These are phyloP conservation scores for Glomus cerebriforme DNA, from an alignment of 192 early-diverging fungal species.

Conservation along the genomic window DNA sequence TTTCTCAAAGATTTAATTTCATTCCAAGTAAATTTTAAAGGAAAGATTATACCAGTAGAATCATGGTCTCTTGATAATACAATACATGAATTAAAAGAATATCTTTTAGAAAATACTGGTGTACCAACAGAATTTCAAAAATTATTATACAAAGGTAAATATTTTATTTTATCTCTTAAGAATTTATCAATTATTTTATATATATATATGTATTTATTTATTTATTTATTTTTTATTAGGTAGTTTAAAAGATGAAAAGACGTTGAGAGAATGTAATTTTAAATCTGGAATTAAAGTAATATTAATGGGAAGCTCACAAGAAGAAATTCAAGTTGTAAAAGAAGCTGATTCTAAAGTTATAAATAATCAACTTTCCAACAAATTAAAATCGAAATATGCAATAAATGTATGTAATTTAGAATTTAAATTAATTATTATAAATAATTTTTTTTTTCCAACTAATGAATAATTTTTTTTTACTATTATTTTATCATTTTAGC, in stretches of 20 bases:
- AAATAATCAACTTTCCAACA: slow-evolving; percentile 23
- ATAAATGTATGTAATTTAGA: slow-evolving; percentile 11
- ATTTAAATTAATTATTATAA: no score
- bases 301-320: slow-evolving; percentile 53
- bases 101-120: slow-evolving; percentile 37
- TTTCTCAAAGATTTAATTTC: slow-evolving; percentile 12
- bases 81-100: slow-evolving; percentile 43
- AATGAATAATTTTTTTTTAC: not conserved
- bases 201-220: not conserved
- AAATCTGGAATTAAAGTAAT: slow-evolving; percentile 45
- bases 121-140: slow-evolving; percentile 50
- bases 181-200: not conserved
- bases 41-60: slow-evolving; percentile 35
- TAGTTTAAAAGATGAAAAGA: slow-evolving; percentile 24
- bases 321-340: slow-evolving; percentile 41
- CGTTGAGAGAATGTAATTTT: slow-evolving; percentile 37
- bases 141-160: slow-evolving; percentile 55
- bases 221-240: not conserved
- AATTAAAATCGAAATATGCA: slow-evolving; percentile 12
- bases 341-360: slow-evolving; percentile 20
- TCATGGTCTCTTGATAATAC: slow-evolving; percentile 36
- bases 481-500: not conserved
- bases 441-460: not conserved
- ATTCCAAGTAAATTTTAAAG: slow-evolving; percentile 44
- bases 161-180: not conserved